A percentile compares a stretch with the other conserved stretches of the same genome.
These are phyloP conservation scores for Prunus padus DNA, from an alignment of 306 rosid species.

Conservation along the genomic window DNA sequence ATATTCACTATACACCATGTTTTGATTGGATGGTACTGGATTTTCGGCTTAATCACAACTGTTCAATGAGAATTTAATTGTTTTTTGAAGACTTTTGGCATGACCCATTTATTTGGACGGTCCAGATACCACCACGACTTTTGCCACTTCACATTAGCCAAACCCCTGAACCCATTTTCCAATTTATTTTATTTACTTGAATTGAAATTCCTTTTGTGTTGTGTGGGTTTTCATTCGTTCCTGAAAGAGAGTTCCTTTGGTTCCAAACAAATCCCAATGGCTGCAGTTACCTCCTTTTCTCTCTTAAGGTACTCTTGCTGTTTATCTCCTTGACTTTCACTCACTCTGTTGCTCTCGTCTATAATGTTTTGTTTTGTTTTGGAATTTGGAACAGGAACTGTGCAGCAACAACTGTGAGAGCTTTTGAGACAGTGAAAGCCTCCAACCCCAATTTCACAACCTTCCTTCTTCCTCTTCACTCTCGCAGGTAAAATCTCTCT, in stretches of 20 bases:
- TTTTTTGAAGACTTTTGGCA: background rate
- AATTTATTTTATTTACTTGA: background rate
- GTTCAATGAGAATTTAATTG: background rate
- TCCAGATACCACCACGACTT: background rate
- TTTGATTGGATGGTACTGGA: background rate
- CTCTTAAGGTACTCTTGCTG: slow-evolving; percentile 39
- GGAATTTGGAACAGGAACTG: slow-evolving; percentile 40
- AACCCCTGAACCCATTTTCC: background rate
- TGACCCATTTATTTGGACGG: background rate
- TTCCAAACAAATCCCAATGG: slow-evolving; percentile 35
- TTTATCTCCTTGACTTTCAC: background rate
- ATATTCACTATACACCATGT: background rate
- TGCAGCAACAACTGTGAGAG: slow-evolving; percentile 42
- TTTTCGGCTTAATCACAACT: background rate
- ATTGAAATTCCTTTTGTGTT: background rate
- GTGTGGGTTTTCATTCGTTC: background rate
- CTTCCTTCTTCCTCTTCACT: slow-evolving; percentile 30
- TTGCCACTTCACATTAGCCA: background rate
- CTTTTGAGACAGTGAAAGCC: slow-evolving; percentile 46
- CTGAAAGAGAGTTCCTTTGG: background rate
- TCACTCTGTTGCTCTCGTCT: background rate
- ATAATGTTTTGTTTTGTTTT: slow-evolving; percentile 10
- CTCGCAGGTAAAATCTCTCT: slow-evolving; percentile 43
- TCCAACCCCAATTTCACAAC: slow-evolving; percentile 36
- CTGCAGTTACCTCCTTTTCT: slow-evolving; percentile 46